Evolutionary conservation across 1,284 basidiomycete species (phyloP).

Genomic region (Thecaphora thlaspeos): DNA sequence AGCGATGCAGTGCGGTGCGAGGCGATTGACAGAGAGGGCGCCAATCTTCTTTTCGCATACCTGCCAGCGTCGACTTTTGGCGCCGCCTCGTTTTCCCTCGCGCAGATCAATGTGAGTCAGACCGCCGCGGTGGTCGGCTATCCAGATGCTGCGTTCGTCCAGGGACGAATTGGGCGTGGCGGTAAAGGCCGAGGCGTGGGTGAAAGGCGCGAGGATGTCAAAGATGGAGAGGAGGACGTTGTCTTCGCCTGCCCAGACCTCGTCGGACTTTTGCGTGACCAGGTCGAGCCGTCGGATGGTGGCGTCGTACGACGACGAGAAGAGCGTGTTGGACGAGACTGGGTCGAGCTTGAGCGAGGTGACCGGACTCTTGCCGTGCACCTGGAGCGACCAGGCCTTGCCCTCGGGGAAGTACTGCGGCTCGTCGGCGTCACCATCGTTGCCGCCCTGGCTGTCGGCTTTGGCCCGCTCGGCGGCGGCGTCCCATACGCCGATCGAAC

Average conservation of each 20-base stretch:
- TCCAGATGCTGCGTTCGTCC: constrained; percentile 50
- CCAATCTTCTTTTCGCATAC: constrained; percentile 56
- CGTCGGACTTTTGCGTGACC: constrained; percentile 19
- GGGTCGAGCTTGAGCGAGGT: constrained; percentile 54
- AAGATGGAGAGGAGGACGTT: constrained; percentile 51
- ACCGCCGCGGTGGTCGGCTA: constrained; percentile 54
- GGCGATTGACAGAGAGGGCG: constrained; percentile 49
- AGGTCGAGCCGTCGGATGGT: constrained; percentile 48
- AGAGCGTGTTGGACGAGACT: constrained; percentile 32
- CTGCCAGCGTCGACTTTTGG: constrained; percentile 44
- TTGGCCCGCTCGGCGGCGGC: constrained; percentile 25
- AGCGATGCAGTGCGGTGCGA: constrained; percentile 43
- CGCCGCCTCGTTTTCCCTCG: constrained; percentile 16
- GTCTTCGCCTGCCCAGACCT: constrained; percentile 43
- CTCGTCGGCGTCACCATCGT: constrained; percentile 19
- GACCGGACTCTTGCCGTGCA: constrained; percentile 46
- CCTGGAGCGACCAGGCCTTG: constrained; percentile 40
- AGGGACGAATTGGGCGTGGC: constrained; percentile 29
- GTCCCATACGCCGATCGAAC: constrained; percentile 52
- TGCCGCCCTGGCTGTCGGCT: constrained; percentile 16
- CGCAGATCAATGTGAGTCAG: constrained; percentile 50
- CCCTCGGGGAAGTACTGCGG: constrained; percentile 20
- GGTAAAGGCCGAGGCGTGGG: constrained; percentile 33
- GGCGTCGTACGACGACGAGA: constrained; percentile 48
- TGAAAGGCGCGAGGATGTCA: constrained; percentile 46